Evolutionary conservation across 176 grass and related monocot genomes (phyloP), one percentile per base, ranked within the genome.

Genomic region (Metroxylon sagu): DNA sequence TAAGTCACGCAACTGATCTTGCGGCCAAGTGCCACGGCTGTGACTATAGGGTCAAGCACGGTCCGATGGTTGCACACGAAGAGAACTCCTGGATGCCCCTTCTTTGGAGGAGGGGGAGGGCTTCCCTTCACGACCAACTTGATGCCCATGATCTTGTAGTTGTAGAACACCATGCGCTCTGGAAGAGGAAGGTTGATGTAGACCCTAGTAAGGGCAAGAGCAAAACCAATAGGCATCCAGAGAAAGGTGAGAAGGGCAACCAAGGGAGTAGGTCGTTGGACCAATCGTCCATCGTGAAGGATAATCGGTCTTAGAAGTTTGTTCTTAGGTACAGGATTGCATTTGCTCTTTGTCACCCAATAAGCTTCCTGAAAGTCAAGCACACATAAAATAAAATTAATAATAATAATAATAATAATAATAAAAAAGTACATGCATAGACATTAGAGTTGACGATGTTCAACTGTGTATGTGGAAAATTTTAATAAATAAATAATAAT

Each of bases 61-160:
- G 83, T 91, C 53, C 92, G 92, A 81, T 97, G 92, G 75, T 91
- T 97, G 83, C 92, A 97, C 2, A 97, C 92, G 57, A 97, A 82
- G 53, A 97, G 86, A 2, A 97, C 87, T 4, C 92, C 92, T 6
- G 92, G 84, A 59, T 85, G 79, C 3, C 87, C 84, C 57, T 82
- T 84, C 72, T 88, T 88, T 14, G 87, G 87, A 3, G 87, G 75
- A 16, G 81, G 87, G 31, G 92, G 92, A 25, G 87, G 92, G 39
- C 0, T 64, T 14, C 92, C 92, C 39, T 72, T 87, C 5, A 97
- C 92, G 61, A 88, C 80, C 8, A 97, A 84, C 65, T 80, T 18
- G 81, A 97, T 97, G 78, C 92, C 92, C 80, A 97, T 85, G 53
- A 87, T 68, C 77, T 89, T 86, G 87, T 97, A 97, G 29, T 66